Conservation (phyloP, 352 stramenopile genomes). For the Phytophthora gonapodyides region DNA sequence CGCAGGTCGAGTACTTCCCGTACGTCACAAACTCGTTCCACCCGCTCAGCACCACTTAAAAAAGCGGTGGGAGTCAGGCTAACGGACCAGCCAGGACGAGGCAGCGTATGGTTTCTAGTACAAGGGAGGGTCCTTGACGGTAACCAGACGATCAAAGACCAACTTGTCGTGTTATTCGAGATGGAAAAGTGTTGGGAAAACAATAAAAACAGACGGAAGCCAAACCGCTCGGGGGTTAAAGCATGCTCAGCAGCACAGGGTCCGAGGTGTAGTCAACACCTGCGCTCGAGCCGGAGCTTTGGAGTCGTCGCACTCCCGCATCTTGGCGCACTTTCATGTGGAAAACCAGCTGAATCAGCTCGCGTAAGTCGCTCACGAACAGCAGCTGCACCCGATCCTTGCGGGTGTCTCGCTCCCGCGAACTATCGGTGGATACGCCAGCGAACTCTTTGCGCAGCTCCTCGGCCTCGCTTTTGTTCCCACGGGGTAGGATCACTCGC, state of each 20-base stretch:
- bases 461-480: conserved; percentile 76
- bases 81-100: conserved; percentile 8
- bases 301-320: conserved; percentile 20
- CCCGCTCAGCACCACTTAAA: conserved; percentile 51
- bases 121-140: conserved; percentile 3
- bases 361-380: conserved; percentile 72
- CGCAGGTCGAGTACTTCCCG: conserved; percentile 78
- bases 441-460: conserved; percentile 72
- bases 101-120: conserved; percentile 18
- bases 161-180: conserved; percentile 26
- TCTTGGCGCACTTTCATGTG: conserved; percentile 63
- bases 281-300: conserved; percentile 4
- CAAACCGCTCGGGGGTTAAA: conserved; percentile 31
- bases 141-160: conserved; percentile 20
- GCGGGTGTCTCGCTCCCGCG: conserved; percentile 23
- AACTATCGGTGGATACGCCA: conserved; percentile 19
- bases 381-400: conserved; percentile 53
- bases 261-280: conserved; percentile 30
- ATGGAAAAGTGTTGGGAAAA: conserved; percentile 17
- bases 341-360: conserved; percentile 73
- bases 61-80: conserved; percentile 6
- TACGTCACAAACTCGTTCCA: conserved; percentile 87
- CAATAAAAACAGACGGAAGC: conserved; percentile 29
- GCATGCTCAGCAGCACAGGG: conserved; percentile 52
- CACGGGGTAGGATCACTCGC: conserved; percentile 74